Base-by-base conservation (phyloP, 306 rosid genomes). In the Hippophae gyantsensis region DNA sequence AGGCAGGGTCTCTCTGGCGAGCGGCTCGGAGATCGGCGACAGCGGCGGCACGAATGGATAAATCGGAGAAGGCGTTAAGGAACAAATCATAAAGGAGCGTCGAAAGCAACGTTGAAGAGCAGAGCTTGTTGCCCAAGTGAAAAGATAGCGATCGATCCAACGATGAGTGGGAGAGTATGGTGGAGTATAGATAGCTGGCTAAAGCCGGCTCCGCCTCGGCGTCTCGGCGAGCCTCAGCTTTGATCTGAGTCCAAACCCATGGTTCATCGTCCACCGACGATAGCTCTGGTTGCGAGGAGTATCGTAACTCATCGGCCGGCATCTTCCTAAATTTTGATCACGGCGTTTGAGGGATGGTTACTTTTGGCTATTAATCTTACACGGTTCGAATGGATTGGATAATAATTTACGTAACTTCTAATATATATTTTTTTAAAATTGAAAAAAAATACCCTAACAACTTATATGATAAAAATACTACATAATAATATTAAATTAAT, bases 121-220 rank as follows among this genome's bases (percentile, higher is more conserved):
- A 87, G 40, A 90, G 94, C 77, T 90, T 84, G 77, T 90, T 87
- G 3, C 94, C 97, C 6, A 90, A 75, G 70, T 90, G 97, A 59
- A 90, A 90, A 43, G 97, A 81, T 2, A 84, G 83, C 6, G 97
- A 87, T 0, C 89, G 80, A 59, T 79, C 94, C 9, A 90, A 71
- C 7, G 97, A 81, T 2, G 95, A 61, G 76, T 92, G 98, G 0
- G 98, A 83, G 25, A 92, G 79, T 11, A 92, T 92, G 12, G 98
- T 87, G 1, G 98, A 92, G 80, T 87, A 92, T 0, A 92, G 92
- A 69, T 92, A 87, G 70, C 96, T 92, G 6, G 98, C 98, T 45
- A 92, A 57, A 6, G 98, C 98, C 32, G 96, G 98, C 67, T 92
- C 96, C 1, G 83, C 76, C 66, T 92, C 98, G 2, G 98, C 93